Evolutionary conservation across 2,329 filamentous ascomycete species (phyloP).

Genomic region (Sclerotinia subarctica): DNA sequence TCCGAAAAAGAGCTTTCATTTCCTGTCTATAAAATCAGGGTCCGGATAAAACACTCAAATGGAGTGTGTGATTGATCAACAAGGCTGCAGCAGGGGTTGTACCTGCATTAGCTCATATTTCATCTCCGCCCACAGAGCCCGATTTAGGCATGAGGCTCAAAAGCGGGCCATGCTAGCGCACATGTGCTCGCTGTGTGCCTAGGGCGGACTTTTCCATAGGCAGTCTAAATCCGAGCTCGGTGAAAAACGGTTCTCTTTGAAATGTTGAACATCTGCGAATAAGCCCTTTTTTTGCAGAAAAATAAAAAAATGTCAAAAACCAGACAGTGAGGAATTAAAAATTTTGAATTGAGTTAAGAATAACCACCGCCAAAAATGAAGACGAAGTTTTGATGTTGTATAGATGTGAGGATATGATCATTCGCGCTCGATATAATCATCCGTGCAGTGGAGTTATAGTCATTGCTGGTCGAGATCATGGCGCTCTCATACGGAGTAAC

Average conservation of each 20-base stretch:
- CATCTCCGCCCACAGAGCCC: background rate
- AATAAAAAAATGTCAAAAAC: background rate
- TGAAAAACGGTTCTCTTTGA: background rate
- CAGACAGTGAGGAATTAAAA: background rate
- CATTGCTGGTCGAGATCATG: background rate
- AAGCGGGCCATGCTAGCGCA: background rate
- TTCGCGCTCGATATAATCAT: background rate
- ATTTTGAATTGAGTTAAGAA: background rate
- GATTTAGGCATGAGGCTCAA: constrained; percentile 8
- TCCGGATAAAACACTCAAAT: background rate
- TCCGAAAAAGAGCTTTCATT: background rate
- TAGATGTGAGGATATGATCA: background rate
- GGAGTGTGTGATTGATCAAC: background rate
- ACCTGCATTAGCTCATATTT: constrained; percentile 3
- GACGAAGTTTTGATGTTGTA: background rate
- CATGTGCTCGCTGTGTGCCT: background rate
- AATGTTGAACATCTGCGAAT: background rate
- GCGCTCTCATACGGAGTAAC: background rate
- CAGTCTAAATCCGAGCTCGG: background rate
- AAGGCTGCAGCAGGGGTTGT: constrained; percentile 4
- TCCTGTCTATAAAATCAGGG: background rate
- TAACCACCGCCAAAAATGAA: background rate
- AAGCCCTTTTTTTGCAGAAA: background rate
- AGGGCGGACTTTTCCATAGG: background rate
- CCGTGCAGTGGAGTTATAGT: background rate